Percentiles rank a stretch among this genome's conserved stretches.
These are phyloP conservation scores for Hsuehochloa calcarea DNA, from an alignment of 176 grass and related monocot species.

Conservation along the genomic window DNA sequence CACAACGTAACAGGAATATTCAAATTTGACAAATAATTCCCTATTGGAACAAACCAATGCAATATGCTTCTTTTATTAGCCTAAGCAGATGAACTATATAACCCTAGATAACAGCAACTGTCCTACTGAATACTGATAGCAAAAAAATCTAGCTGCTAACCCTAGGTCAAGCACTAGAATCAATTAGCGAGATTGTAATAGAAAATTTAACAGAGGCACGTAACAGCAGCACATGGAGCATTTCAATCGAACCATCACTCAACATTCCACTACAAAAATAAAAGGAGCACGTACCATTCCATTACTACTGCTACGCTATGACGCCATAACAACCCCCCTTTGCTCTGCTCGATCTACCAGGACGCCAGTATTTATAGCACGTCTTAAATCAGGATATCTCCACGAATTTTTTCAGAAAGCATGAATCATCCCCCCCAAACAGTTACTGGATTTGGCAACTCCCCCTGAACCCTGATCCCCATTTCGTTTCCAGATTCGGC, in stretches of 20 bases:
- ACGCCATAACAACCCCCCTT: not conserved
- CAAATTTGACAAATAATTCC: not conserved
- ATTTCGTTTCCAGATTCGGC: conserved; percentile 39
- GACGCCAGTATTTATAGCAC: conserved; percentile 25
- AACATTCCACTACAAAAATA: too few species aligned
- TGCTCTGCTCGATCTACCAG: conserved; percentile 31
- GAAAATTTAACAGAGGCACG: not conserved
- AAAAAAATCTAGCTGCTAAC: conserved; percentile 1
- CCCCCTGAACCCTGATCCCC: conserved; percentile 29
- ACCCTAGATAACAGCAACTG: not conserved
- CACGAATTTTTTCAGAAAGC: not conserved
- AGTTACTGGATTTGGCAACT: conserved; percentile 30
- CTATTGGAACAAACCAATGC: not conserved
- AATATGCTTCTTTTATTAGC: not conserved
- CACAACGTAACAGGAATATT: not conserved
- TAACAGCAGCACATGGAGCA: conserved; percentile 12
- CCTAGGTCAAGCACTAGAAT: conserved; percentile 10
- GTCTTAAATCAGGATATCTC: conserved; percentile 32
- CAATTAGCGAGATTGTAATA: not conserved
- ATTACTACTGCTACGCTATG: not conserved
- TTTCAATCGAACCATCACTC: not conserved
- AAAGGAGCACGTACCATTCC: conserved; percentile 12
- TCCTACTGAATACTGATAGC: not conserved
- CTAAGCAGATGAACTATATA: not conserved
- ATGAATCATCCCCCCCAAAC: not conserved